phyloP scores from a whole-genome alignment of 2,329 filamentous ascomycete genomes.

The Atkinsonella texensis region DNA sequence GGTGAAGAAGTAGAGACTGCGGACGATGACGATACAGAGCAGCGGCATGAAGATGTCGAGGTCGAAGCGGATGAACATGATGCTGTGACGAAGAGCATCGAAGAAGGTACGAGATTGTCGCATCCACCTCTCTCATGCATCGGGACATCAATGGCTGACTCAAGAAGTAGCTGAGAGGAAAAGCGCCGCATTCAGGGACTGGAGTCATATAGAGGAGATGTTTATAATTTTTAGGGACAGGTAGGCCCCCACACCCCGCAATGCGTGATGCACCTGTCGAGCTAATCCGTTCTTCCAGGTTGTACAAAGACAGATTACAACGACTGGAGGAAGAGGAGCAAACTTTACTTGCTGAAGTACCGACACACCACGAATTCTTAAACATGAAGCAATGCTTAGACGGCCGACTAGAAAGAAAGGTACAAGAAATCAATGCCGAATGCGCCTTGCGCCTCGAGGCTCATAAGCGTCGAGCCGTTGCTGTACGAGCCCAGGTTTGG shows the following conservation, averaged over 20 bases:
- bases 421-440: constrained; percentile 63
- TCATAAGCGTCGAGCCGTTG: constrained; percentile 62
- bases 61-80: constrained; percentile 39
- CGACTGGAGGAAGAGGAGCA: constrained; percentile 62
- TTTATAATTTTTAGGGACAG: constrained; percentile 77
- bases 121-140: neutral
- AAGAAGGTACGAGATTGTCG: constrained; percentile 42
- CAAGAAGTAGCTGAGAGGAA: constrained; percentile 57
- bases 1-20: constrained; percentile 23
- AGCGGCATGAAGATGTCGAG: constrained; percentile 41
- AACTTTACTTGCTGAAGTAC: constrained; percentile 44
- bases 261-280: neutral
- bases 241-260: constrained; percentile 29
- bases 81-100: constrained; percentile 46
- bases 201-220: constrained; percentile 73
- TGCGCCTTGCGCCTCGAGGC: constrained; percentile 62
- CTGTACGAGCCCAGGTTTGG: constrained; percentile 74
- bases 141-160: too few species aligned
- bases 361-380: constrained; percentile 84
- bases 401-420: constrained; percentile 67
- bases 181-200: constrained; percentile 65
- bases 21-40: constrained; percentile 29
- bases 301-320: constrained; percentile 80
- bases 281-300: constrained; percentile 32
- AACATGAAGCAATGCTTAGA: constrained; percentile 83